Evolutionary conservation across 1,284 basidiomycete species (phyloP), one percentile per base, ranked within the genome.

Genomic region (Singerocomus rubriflavus): DNA sequence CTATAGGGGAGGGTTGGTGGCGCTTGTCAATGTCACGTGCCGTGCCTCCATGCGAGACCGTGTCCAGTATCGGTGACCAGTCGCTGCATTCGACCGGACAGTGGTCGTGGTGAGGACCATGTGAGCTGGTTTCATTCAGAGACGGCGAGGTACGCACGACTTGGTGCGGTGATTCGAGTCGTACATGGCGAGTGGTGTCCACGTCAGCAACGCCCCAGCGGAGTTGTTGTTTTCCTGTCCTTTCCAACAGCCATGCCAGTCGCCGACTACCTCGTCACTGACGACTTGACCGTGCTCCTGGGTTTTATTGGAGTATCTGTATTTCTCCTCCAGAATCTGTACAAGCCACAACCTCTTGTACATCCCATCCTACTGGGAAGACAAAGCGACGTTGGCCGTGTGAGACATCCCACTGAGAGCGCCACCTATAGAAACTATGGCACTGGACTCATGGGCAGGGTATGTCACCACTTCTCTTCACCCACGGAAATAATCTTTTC

Each of bases 371-470:
- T 91, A 9, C 78, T 91, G 3, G 89, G 88, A 12, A 73, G 88
- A 40, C 89, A 91, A 72, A 89, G 88, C 58, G 89, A 92, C 69
- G 84, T 83, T 27, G 83, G 82, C n/a, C 79, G 86, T 38, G 88
- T 90, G 8, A 73, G 88, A 45, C 82, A 88, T 57, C 77, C 84
- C 7, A 73, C 77, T 27, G 87, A 91, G 67, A 90, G 87, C 60
- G 84, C 89, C 2, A 73, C 88, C 7, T 90, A 90, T 66, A 81
- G 88, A 61, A 91, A 91, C 71, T 91, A 91, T 74, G 78, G 82
- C 10, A 90, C 87, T 25, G 88, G 88, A 6, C 73, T 88, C 51
- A 78, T 87, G 77, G 86, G 84, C 51, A 78, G 86, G 69, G 88
- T 87, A 66, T 62, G 80, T 74, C 29, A 13, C 27, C 26, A 16